Evolutionary conservation across 2,329 filamentous ascomycete species (phyloP), one percentile per base, ranked within the genome.

Genomic region (Pleurostoma richardsiae): DNA sequence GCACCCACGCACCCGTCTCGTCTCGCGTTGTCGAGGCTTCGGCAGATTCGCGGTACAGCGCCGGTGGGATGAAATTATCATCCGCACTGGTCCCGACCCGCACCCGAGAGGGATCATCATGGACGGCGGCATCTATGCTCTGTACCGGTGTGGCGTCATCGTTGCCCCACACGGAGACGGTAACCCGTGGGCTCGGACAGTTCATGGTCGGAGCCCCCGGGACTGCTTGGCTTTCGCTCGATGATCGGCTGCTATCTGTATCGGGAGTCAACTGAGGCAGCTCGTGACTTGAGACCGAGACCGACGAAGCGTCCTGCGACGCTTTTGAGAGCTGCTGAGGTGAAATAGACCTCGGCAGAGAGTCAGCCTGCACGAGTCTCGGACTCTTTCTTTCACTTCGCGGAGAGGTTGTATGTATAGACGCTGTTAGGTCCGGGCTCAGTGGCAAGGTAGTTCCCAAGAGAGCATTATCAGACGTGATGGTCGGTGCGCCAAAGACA

Each of bases 101-200:
- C 29, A 66, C 55, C 4, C 65, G 66, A 39, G 57, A 59, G 29
- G 66, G 59, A 44, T 58, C 64, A 42, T 69, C 64, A 43, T 52
- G 54, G 36, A 75, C 67, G 5, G 61, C 57, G 10, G 67, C 67
- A 49, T 74, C 71, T 33, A 70, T 52, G 5, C 67, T 61, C 43
- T 68, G 69, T 10, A 68, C 55, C 1, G 63, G 61, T 58, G 19
- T 19, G 19, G 19, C 19, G 39, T 61, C 56, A 43, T 69, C 74
- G 50, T 67, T 69, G 41, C 71, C 76, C 74, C 75, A 82, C 51
- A 77, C 64, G 1, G 79, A 82, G 42, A 82, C 74, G 5, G 72
- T 79, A 26, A 82, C 74, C 29, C 71, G 70, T 5, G 79, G 78
- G 55, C 79, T 81, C 49, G 69, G 71, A 26, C 64, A 59, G 30